Evolutionary conservation across 345 rosid species (phyloP), one percentile per base, ranked within the genome.

Genomic region (Nasturtium officinale): DNA sequence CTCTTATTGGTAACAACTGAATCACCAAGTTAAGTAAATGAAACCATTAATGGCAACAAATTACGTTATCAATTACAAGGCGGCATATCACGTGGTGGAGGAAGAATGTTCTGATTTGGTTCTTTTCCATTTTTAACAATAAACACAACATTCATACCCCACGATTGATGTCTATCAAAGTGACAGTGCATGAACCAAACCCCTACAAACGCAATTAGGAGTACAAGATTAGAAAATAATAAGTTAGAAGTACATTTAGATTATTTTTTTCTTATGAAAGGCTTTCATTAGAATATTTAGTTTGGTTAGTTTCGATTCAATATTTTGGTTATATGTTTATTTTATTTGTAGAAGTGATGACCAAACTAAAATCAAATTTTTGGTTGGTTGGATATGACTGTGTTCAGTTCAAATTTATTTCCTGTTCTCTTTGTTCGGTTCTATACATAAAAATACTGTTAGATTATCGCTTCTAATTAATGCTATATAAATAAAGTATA

Each of bases 131-230:
- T 62, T 46, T 74, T 61, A n/a, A 82, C 81, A 18, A 82, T 73
- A 51, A 82, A 47, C 21, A 77, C 79, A 16, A 76, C 78, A 51
- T 64, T 75, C 86, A 82, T 82, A 33, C 83, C 85, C 85, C 83
- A 82, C 6, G 74, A 55, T 4, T 20, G 61, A 64, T 82, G 82
- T 42, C 75, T 63, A 0, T 82, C 79, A 2, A 68, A 62, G 54
- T 82, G 85, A 52, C 83, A 79, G 25, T 79, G 85, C 79, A 70
- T 61, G 20, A 82, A 61, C 85, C 85, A 82, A 15, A 82, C 82
- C n/a, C 82, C 83, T 80, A 66, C 52, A 74, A 45, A 26, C n/a
- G 6, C 37, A 48, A 7, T 59, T 23, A 23, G 25, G 25, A 23
- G 25, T n/a, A 13, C 57, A 58, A 70, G 3, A 32, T 45, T 63